Percentiles rank a stretch among this genome's conserved stretches.
Conservation (phyloP, 73 alveolate species). For the Paramecium octaurelia region DNA sequence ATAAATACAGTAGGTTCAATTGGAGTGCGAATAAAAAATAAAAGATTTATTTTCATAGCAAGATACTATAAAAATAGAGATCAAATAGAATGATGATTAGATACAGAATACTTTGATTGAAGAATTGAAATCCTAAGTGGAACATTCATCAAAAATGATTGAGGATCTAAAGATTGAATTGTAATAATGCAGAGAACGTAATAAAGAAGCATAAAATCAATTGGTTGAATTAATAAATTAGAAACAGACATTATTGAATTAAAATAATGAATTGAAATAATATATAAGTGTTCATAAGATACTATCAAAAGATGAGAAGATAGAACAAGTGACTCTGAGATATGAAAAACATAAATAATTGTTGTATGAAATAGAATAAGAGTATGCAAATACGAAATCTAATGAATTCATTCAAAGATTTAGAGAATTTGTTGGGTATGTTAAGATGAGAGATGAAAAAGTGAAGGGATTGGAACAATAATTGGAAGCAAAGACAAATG, state of each 20-base stretch:
- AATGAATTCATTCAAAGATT: background rate
- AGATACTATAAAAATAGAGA: background rate
- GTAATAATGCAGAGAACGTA: background rate
- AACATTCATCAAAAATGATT: background rate
- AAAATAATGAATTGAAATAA: slow-evolving; percentile 4
- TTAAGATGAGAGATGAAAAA: slow-evolving; percentile 45
- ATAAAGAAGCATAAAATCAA: background rate
- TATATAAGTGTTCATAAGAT: background rate
- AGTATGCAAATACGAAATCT: background rate
- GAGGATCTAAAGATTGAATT: slow-evolving; percentile 11
- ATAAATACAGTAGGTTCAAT: background rate
- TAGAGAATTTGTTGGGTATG: slow-evolving; percentile 41
- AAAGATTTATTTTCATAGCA: background rate
- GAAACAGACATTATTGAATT: background rate
- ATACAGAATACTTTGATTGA: background rate
- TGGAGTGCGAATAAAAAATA: background rate
- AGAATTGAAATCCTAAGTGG: background rate
- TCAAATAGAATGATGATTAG: background rate
- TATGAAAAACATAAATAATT: slow-evolving; percentile 44
- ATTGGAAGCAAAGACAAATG: background rate
- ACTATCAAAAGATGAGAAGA: background rate
- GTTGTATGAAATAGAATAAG: slow-evolving; percentile 19
- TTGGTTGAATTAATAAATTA: background rate
- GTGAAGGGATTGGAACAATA: slow-evolving; percentile 32
- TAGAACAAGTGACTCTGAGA: slow-evolving; percentile 5